Evolutionary conservation across 2,329 filamentous ascomycete genomes (phyloP), one percentile per base, ranked within the genome.

Genomic region (Penicillium sp.): DNA sequence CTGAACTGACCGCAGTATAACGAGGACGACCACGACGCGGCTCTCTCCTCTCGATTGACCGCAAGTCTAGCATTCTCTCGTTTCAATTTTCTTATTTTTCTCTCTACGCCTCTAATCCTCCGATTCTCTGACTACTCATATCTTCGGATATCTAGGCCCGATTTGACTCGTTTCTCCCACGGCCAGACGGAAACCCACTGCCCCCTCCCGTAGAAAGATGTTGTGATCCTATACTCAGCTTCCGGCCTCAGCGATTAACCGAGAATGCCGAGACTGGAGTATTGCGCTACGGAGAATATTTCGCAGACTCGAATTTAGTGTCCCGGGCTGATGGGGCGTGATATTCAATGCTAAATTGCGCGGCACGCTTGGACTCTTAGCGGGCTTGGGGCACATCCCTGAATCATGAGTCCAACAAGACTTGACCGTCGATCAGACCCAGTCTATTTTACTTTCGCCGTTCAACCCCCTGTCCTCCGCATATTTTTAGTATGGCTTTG

Each of bases 381-480:
- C n/a, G 20, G 20, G 9, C 22, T 28, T 38, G 44, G 44, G n/a
- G 33, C 14, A 14, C 18, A 35, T 28, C 25, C 45, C 53, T 56
- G 60, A 60, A 47, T 52, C 54, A 54, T 52, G 53, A 48, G 24
- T 46, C 35, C 43, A 50, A 40, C 53, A 51, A 24, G 24, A 52
- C 45, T 24, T 49, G 45, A 38, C 41, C 20, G 55, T 56, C 53
- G 57, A 60, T 58, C 55, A 42, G 53, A 55, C 39, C 47, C 53
- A 56, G 42, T 42, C 44, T 31, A 44, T 28, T 33, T 16, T n/a
- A 11, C 33, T 27, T 38, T 16, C 39, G 11, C 38, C 28, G 27
- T 18, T 48, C 8, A 18, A 42, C 28, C 39, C 44, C 38, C 39
- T 36, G 38, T 27, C 20, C 27, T 27, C 35, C 28, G 27, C 9